These are phyloP conservation scores for Boletus insuetus DNA, from an alignment of 768 basidiomycete genomes.

Conservation along the genomic window DNA sequence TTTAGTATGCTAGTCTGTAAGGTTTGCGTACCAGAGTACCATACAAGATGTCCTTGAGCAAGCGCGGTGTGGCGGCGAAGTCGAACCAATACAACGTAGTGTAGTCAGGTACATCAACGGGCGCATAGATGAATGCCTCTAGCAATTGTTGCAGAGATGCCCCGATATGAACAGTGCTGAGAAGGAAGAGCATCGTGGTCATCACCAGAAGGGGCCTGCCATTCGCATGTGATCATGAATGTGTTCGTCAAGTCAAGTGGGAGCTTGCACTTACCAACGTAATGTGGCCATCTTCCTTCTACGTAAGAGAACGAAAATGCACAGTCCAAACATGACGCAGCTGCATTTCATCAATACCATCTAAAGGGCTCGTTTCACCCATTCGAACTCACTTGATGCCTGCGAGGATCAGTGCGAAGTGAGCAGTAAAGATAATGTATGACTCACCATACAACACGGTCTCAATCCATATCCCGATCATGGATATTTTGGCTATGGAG, in stretches of 20 bases:
- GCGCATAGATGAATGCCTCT: not conserved
- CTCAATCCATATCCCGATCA: not conserved
- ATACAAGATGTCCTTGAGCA: not conserved
- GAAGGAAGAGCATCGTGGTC: not conserved
- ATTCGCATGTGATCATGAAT: not conserved
- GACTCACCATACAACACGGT: not conserved
- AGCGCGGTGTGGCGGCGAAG: too few relatives aligned
- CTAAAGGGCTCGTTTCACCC: not conserved
- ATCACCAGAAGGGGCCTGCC: not conserved
- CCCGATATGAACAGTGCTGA: not conserved
- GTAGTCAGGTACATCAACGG: not conserved
- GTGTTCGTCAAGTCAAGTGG: not conserved
- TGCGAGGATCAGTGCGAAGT: not conserved
- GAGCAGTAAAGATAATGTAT: not conserved
- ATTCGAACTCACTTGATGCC: not conserved
- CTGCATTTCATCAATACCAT: not conserved
- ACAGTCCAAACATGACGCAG: not conserved
- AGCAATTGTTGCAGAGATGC: not conserved
- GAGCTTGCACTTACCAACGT: not conserved
- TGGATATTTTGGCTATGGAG: not conserved
- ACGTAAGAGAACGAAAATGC: not conserved
- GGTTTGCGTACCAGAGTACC: not conserved
- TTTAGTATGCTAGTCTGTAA: not conserved
- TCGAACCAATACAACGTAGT: slow-evolving; percentile 2
- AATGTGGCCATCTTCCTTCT: not conserved